phyloP scores from a whole-genome alignment of 2,329 filamentous ascomycete genomes.

The Alternaria metachromatica region DNA sequence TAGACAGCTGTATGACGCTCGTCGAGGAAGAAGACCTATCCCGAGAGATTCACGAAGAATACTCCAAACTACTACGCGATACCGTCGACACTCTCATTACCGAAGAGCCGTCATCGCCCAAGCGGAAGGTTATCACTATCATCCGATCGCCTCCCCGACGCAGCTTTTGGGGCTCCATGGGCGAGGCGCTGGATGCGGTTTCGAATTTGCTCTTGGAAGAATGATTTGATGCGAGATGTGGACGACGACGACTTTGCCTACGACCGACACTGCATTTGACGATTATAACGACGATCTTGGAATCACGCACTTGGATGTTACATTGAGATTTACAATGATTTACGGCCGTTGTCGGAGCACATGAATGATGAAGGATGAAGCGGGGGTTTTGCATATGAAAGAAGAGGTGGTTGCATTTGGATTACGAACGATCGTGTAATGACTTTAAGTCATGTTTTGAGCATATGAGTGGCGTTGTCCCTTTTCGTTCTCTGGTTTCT shows the following conservation, averaged over 20 bases:
- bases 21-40: slow-evolving; percentile 4
- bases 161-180: slow-evolving; percentile 31
- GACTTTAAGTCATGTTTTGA: neutral
- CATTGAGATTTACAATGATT: neutral
- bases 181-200: slow-evolving; percentile 29
- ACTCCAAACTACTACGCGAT: slow-evolving; percentile 2
- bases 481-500: neutral
- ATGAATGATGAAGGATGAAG: neutral
- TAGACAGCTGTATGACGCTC: slow-evolving; percentile 21
- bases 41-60: slow-evolving; percentile 3
- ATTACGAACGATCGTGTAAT: neutral
- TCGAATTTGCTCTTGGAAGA: slow-evolving; percentile 16
- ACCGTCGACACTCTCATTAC: slow-evolving; percentile 13
- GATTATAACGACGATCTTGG: neutral
- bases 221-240: neutral
- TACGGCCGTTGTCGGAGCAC: neutral
- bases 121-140: slow-evolving; percentile 12
- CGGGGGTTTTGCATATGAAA: neutral
- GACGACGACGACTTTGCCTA: neutral
- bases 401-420: neutral
- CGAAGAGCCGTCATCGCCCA: neutral
- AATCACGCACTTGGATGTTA: neutral
- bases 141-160: slow-evolving; percentile 17
- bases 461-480: neutral
- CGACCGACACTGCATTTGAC: neutral